Base-by-base conservation (phyloP, 2,329 filamentous ascomycete species). In the Paecilomyces sp. region DNA sequence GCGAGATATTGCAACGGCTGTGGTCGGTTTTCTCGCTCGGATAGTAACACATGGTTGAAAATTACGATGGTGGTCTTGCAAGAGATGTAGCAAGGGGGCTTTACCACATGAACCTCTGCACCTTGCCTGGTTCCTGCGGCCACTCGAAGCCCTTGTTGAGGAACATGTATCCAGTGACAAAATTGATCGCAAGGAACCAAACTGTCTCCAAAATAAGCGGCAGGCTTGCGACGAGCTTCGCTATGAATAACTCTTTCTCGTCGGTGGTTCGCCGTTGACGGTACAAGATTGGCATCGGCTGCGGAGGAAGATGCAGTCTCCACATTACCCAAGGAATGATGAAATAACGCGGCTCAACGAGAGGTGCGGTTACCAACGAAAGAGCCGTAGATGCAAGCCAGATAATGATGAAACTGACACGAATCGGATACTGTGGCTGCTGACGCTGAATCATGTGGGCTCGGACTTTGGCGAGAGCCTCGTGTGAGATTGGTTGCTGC, bases 311-410 rank as follows among this genome's bases (percentile, higher is more conserved):
- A 68, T 95, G 83, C 7, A 97, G 76, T 0, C 94, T 84, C 91
- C 92, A 97, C 68, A 97, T 87, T 8, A 97, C 84, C 91, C 92
- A 99, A 0, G 93, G 92, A 12, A 97, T 81, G 70, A 99, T 95
- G 74, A 96, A 96, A 75, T 99, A 99, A 13, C 94, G 85, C 13
- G 94, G 94, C 73, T 99, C 94, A 9, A 99, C 93, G 0, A 99
- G 83, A 0, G 94, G 92, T 0, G 94, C 92, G 0, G 91, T 94
- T 58, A 96, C 78, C 12, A 99, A 83, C 0, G 90, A 93, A 3
- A 96, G 80, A 0, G 88, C 70, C 0, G 92, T 92, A 0, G 92
- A 83, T 3, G 86, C 76, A 7, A 96, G 72, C 80, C 83, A 88
- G 31, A 87, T 74, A 24, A 87, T 69, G 12, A 85, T 74, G 65